These are phyloP conservation scores for Posidonia oceanica DNA, from an alignment of 116 monocot genomes.

Conservation along the genomic window DNA sequence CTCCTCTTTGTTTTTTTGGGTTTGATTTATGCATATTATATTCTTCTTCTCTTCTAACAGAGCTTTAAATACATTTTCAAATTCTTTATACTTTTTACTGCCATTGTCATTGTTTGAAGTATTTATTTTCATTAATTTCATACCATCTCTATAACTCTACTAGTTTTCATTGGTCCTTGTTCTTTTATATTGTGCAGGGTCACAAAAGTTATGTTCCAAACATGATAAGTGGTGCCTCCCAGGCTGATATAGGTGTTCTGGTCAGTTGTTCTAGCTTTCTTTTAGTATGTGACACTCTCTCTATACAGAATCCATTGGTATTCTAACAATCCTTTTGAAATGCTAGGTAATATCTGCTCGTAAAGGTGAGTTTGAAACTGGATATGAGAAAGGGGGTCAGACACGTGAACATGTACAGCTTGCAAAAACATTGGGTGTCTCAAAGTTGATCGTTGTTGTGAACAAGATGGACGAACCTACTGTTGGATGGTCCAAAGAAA, in stretches of 20 bases:
- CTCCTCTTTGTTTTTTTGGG: no score
- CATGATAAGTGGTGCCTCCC: slow-evolving; percentile 99
- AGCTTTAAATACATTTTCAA: no score
- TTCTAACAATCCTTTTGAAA: neutral
- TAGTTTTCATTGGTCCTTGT: neutral
- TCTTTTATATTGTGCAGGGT: slow-evolving; percentile 22
- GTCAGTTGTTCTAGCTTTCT: slow-evolving; percentile 26
- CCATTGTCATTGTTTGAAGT: no score
- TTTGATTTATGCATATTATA: no score
- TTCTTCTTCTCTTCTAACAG: no score
- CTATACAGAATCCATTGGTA: neutral
- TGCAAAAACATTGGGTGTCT: slow-evolving; percentile 93
- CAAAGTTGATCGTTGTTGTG: slow-evolving; percentile 83
- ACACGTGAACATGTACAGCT: slow-evolving; percentile 92
- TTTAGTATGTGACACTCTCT: neutral
- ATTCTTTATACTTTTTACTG: no score
- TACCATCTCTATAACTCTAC: no score
- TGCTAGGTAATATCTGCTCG: slow-evolving; percentile 90
- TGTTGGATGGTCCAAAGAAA: slow-evolving; percentile 84
- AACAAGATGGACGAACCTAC: slow-evolving; percentile 99
- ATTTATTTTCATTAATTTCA: no score
- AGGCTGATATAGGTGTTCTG: slow-evolving; percentile 95
- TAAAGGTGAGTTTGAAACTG: slow-evolving; percentile 99
- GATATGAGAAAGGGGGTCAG: slow-evolving; percentile 94
- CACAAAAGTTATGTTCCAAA: slow-evolving; percentile 99